Percentiles rank a stretch among this genome's conserved stretches.
phyloP scores from a whole-genome alignment of 257 asterid genomes.

The Cinchona pubescens region DNA sequence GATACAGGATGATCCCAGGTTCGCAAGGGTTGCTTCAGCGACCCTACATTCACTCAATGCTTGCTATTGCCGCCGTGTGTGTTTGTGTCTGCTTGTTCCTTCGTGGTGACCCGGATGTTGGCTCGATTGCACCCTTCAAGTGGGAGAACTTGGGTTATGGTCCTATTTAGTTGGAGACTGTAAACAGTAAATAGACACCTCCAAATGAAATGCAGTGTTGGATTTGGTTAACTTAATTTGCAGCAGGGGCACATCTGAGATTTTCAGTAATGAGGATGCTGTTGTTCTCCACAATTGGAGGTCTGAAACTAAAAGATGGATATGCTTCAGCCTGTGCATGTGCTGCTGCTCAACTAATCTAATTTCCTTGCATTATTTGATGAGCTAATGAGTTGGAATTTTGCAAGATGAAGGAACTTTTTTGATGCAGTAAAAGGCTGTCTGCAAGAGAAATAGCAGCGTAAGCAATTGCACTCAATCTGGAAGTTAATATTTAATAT shows the following conservation, averaged over 20 bases:
- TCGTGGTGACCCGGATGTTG: conserved; percentile 63
- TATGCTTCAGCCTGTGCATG: background rate
- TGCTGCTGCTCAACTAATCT: conserved; percentile 2
- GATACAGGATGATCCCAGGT: conserved; percentile 38
- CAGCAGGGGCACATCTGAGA: background rate
- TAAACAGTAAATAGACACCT: background rate
- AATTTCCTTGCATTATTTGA: background rate
- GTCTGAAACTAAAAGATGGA: background rate
- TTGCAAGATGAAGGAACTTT: background rate
- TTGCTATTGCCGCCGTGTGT: conserved; percentile 82
- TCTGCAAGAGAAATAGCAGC: background rate
- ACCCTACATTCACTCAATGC: conserved; percentile 78
- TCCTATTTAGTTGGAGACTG: conserved; percentile 25
- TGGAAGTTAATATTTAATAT: background rate
- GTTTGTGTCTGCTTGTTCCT: conserved; percentile 73
- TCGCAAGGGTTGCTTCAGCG: conserved; percentile 62
- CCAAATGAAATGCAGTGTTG: background rate
- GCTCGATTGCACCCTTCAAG: conserved; percentile 51
- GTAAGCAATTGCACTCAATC: background rate
- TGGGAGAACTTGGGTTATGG: conserved; percentile 79
- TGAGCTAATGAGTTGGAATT: background rate
- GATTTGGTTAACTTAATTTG: conserved; percentile 9
- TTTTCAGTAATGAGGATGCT: background rate
- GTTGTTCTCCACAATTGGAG: background rate
- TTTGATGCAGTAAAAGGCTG: conserved; percentile 3